Conservation (phyloP, 257 asterid genomes). For the Solanum dulcamara region DNA sequence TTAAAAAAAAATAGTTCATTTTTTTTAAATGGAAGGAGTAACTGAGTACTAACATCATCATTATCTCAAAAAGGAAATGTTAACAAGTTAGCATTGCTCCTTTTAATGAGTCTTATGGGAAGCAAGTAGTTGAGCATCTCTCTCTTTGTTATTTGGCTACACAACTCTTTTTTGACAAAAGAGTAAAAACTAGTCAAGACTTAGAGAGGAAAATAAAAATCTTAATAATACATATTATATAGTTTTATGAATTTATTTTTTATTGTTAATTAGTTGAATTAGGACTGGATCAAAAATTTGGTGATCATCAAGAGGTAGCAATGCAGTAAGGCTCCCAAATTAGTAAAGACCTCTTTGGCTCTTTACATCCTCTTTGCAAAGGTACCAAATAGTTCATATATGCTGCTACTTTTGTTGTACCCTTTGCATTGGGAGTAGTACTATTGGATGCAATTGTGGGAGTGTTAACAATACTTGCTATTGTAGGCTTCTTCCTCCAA, state of each 20-base stretch:
- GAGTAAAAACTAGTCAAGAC: neutral
- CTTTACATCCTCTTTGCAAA: constrained; percentile 1
- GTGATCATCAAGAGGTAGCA: neutral
- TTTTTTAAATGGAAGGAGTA: too few species aligned
- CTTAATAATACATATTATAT: neutral
- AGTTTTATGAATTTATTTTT: neutral
- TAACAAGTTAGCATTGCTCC: neutral
- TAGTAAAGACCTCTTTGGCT: neutral
- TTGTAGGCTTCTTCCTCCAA: neutral
- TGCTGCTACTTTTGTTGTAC: neutral
- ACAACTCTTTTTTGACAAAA: neutral
- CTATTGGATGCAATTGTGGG: neutral
- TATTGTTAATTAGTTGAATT: neutral
- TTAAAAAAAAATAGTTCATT: too few species aligned
- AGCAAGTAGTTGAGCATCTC: neutral
- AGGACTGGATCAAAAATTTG: neutral
- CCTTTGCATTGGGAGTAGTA: neutral
- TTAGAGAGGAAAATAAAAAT: neutral
- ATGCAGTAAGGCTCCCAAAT: constrained; percentile 2
- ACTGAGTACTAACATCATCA: neutral
- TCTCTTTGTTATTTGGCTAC: neutral
- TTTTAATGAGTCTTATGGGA: neutral
- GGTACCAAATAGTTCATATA: neutral
- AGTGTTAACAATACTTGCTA: neutral
- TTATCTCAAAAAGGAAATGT: neutral